Evolutionary conservation across 202 grass and related monocot genomes (phyloP), one percentile per base, ranked within the genome.

Genomic region (Panicum hallii): DNA sequence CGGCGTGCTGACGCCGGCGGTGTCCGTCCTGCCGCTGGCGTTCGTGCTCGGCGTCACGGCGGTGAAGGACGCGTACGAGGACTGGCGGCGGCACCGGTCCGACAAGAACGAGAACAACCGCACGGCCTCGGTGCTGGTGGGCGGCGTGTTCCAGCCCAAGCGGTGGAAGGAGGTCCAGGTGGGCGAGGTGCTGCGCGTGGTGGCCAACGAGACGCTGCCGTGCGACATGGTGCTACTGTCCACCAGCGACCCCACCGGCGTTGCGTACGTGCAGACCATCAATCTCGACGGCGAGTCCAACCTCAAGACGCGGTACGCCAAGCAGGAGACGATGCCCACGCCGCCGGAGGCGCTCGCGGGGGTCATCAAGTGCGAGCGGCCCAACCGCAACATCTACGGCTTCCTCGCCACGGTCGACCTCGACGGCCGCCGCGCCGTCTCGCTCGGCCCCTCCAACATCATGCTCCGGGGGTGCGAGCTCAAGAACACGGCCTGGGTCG

Each of bases 271-370:
- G 28, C 95, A 98, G 89, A 98, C 95, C 53, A 93, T 93, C 80
- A 98, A 98, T 82, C 89, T 98, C 5, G 95, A 98, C 49, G 95
- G 95, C 40, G 95, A 98, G 85, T 98, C 95, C 60, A 98, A 98
- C 63, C 89, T 98, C 63, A 98, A 95, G 86, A 96, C 90, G 6
- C 88, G 97, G 9, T 96, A 96, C 63, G 93, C 97, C 22, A 96
- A 90, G 87, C 96, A 94, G 62, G 96, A 99, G 84, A 96, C 88
- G 1, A 75, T 91, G 57, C 36, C 84, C 6, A 82, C 80, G 30
- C 74, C 82, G 58, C 67, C 86, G 1, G 82, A 89, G 75, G 55
- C 76, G 22, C 77, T 92, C 50, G 46, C 85, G 0, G 93, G 93
- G 36, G 52, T 94, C 38, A 96, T 99, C 82, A 88, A 82, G 48